Evolutionary conservation across 176 grass and related monocot genomes (phyloP), one percentile per base, ranked within the genome.

Genomic region (Triticum monococcum): DNA sequence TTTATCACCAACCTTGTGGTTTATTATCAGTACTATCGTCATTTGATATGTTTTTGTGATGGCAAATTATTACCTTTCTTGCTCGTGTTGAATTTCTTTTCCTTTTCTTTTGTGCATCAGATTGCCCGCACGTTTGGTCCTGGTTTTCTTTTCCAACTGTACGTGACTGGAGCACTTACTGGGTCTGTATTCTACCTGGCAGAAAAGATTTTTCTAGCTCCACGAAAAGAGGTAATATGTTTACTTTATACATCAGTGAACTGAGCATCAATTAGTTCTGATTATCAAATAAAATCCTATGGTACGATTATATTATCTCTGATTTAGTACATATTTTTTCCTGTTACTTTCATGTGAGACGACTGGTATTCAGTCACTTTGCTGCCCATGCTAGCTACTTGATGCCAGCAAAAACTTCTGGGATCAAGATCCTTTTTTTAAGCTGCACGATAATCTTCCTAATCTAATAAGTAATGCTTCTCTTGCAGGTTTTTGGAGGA

Each of bases 171-270:
- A 76, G 96, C 96, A 25, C 88, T 95, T 89, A 30, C 77, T 76
- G 96, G 96, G 83, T 94, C 93, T 1, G 12, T 85, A 66, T 92
- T 92, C 82, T 98, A 89, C 91, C 88, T 98, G 77, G 32, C 87
- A 37, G 66, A 92, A 64, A 91, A 90, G 86, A 91, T 91, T 48
- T 92, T 93, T 75, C 64, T 94, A 80, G 88, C 82, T 83, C 83
- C 91, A 72, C 80, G 77, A 77, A 88, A 85, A 43, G 60, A 82
- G 86, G 96, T 95, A 92, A 43, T 43, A 43, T 59, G 17, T 62
- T 67, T n/a, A n/a, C n/a, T n/a, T n/a, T 87, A 23, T 86, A 54
- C 38, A 77, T 79, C 32, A 66, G 9, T 30, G 52, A 72, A 22
- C 48, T 83, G 35, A 26, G 72, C 57, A 43, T 32, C 54, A 83